Base-by-base conservation (phyloP, 306 rosid genomes). In the Acmispon strigosus region DNA sequence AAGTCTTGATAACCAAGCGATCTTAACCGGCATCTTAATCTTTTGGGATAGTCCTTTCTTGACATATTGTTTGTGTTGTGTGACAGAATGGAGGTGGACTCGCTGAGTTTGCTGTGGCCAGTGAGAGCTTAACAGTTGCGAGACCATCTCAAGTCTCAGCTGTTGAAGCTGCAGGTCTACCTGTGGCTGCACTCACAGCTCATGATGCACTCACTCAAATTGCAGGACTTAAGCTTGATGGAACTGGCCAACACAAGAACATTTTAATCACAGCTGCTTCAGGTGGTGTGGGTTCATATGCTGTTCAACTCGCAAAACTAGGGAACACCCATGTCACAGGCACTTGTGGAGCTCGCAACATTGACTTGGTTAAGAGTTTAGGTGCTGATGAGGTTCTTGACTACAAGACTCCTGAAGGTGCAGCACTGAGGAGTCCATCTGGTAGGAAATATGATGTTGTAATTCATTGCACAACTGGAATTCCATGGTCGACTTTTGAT, bases 361-460 rank as follows among this genome's bases (percentile, higher is more conserved):
- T 84, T 15, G 84, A 81, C 22, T 50, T 89, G 14, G 91, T 86
- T 43, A 78, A 73, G 84, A 73, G 78, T 73, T 52, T 82, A 51
- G 88, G 91, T 0, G 96, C 89, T 17, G 89, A 89, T 69, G 91
- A 86, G 86, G 86, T 89, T 67, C 80, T 89, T 41, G 91, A 89
- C 81, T 83, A 82, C 73, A 84, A 37, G 56, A 82, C 87, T 10
- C 86, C 86, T 14, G 86, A 84, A 15, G 87, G 89, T 45, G 84
- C 72, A 17, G 73, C 87, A 14, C 74, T 86, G 3, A 82, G 41
- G 80, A 86, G 94, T 72, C 86, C 87, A 6, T 88, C 87, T 2
- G 89, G 87, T 43, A 71, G 37, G 75, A 86, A 82, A 70, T 86
- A 88, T 65, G 87, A 88, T 44, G 82, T 54, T 0, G 90, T 86